These are phyloP conservation scores for Kuraishia cidri DNA, from an alignment of 805 yeast genomes.

Conservation along the genomic window DNA sequence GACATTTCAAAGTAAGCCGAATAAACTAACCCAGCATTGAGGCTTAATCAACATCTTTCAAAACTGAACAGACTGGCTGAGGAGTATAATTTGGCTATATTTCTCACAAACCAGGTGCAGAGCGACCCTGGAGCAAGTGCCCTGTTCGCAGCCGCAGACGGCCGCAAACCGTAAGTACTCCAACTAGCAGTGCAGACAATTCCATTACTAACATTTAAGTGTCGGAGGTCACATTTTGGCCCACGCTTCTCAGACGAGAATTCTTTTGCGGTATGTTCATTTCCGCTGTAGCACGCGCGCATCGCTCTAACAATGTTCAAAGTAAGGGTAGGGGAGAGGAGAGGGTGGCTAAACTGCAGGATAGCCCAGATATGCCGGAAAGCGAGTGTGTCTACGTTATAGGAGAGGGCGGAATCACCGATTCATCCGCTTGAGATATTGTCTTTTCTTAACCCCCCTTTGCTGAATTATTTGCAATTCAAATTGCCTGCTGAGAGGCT, in stretches of 20 bases:
- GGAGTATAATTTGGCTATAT: constrained; percentile 70
- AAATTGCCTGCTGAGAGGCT: no score
- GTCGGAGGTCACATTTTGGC: constrained; percentile 81
- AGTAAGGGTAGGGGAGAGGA: constrained; percentile 77
- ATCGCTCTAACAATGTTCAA: neutral
- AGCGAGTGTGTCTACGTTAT: constrained; percentile 69
- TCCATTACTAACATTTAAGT: constrained; percentile 7
- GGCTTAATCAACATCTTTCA: constrained; percentile 43
- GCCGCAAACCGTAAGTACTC: constrained; percentile 57
- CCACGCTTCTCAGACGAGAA: constrained; percentile 73
- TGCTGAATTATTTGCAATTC: no score
- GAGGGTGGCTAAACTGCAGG: constrained; percentile 71
- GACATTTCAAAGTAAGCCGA: neutral
- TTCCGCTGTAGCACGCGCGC: neutral
- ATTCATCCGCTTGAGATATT: neutral
- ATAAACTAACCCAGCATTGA: constrained; percentile 1
- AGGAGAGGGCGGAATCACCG: constrained; percentile 24
- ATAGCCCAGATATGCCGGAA: constrained; percentile 79
- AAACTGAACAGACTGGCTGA: constrained; percentile 55
- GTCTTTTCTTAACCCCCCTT: no score
- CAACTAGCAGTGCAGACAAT: neutral
- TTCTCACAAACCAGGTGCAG: constrained; percentile 71
- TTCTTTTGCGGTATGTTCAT: constrained; percentile 31
- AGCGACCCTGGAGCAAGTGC: constrained; percentile 82
- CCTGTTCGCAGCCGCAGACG: constrained; percentile 72